Percentiles rank a stretch among this genome's conserved stretches.
These are phyloP conservation scores for Stachybotrys echinatus DNA, from an alignment of 2,329 filamentous ascomycete species.

Conservation along the genomic window DNA sequence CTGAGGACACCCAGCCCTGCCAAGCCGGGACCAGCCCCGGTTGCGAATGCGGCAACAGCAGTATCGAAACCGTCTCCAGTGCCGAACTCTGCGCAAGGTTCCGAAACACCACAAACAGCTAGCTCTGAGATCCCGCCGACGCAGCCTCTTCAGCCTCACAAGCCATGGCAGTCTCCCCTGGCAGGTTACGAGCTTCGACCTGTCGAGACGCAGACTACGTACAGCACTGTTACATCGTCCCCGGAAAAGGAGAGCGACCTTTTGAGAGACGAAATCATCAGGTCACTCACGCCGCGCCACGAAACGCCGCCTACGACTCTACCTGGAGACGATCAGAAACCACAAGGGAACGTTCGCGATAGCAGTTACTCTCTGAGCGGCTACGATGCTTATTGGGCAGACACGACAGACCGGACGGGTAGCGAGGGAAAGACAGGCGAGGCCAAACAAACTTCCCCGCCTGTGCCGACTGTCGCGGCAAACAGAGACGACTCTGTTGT, in stretches of 20 bases:
- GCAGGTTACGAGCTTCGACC: constrained; percentile 26
- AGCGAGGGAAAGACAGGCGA: not conserved
- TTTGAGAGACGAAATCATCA: constrained; percentile 69
- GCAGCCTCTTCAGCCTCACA: constrained; percentile 39
- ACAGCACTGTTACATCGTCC: constrained; percentile 44
- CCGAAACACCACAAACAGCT: not conserved
- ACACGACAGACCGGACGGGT: constrained; percentile 14
- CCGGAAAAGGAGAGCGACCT: constrained; percentile 66
- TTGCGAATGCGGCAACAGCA: not conserved
- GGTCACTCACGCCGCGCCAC: constrained; percentile 52
- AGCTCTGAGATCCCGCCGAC: constrained; percentile 30
- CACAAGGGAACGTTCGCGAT: constrained; percentile 30
- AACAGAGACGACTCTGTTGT: not conserved
- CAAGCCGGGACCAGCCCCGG: not conserved
- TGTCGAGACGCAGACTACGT: constrained; percentile 35
- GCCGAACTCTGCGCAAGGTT: not conserved
- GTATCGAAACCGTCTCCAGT: not conserved
- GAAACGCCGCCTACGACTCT: constrained; percentile 17
- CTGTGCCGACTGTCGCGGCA: not conserved
- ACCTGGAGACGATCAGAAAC: constrained; percentile 8
- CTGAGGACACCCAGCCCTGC: constrained; percentile 26
- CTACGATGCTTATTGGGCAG: constrained; percentile 63
- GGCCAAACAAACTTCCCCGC: not conserved
- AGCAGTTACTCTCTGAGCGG: constrained; percentile 61
- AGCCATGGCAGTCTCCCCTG: constrained; percentile 24